phyloP scores from a whole-genome alignment of 768 basidiomycete species.

The Macrolepiota albuminosa region DNA sequence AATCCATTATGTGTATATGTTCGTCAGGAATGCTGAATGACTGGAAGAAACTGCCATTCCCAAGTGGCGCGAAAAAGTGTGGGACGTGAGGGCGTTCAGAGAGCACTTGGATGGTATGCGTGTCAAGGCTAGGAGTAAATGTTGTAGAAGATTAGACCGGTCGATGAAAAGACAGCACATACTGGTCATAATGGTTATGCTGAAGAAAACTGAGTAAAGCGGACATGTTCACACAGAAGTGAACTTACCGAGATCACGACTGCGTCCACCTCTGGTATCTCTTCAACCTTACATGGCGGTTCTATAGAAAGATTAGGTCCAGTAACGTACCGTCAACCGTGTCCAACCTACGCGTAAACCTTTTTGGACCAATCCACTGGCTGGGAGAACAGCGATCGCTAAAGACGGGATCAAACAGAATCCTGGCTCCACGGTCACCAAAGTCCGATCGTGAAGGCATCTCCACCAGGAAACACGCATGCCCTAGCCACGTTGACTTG shows the following conservation, averaged over 20 bases:
- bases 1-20: slow-evolving; percentile 53
- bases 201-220: slow-evolving; percentile 10
- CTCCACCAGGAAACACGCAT: slow-evolving; percentile 51
- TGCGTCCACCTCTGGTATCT: slow-evolving; percentile 59
- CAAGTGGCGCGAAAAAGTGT: slow-evolving; percentile 56
- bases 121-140: slow-evolving; percentile 33
- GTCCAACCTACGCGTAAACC: slow-evolving; percentile 39
- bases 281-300: slow-evolving; percentile 45
- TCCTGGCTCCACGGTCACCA: slow-evolving; percentile 34
- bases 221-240: background rate
- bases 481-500: slow-evolving; percentile 52
- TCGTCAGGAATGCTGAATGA: slow-evolving; percentile 32
- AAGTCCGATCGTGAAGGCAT: slow-evolving; percentile 29
- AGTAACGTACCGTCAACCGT: background rate
- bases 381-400: slow-evolving; percentile 47
- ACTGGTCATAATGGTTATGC: slow-evolving; percentile 56
- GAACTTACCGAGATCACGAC: slow-evolving; percentile 52
- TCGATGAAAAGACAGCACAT: slow-evolving; percentile 8
- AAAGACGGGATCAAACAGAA: slow-evolving; percentile 52
- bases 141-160: background rate
- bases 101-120: slow-evolving; percentile 35
- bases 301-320: slow-evolving; percentile 20
- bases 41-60: slow-evolving; percentile 40
- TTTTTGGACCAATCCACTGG: slow-evolving; percentile 39
- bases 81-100: slow-evolving; percentile 29